Evolutionary conservation across 495 filamentous ascomycete genomes (phyloP), one percentile per base, ranked within the genome.

Genomic region (Letharia lupina): DNA sequence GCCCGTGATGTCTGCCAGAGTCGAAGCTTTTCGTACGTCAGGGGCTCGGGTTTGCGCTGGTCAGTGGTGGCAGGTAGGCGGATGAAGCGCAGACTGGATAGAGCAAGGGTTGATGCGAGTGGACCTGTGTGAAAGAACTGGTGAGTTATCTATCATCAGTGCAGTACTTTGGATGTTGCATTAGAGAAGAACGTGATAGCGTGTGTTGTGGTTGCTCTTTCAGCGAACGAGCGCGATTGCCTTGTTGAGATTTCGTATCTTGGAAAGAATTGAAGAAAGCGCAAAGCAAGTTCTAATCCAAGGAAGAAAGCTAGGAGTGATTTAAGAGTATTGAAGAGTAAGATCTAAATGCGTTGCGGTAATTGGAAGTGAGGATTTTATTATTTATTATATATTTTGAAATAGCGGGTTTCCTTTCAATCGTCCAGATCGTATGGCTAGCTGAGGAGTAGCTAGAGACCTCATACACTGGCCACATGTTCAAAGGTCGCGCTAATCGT

Each of bases 401-500:
- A 57, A 57, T 57, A 57, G 54, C 15, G 16, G 2, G 1, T 2
- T n/a, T 7, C 2, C 5, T 6, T 33, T 56, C 23, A 35, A 33
- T 56, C 33, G 52, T 35, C 52, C 52, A 56, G 45, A 31, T 35
- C 2, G 52, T 56, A 56, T 56, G 31, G 52, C 52, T 56, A 35
- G 52, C 31, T 18, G n/a, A 56, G 52, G 52, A 56, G 52, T 56
- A 28, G 52, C 52, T 56, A 56, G 52, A 33, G 12, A 1, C 52
- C 52, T 33, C 31, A 35, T 56, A 18, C 52, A 4, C 52, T 56
- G 52, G 52, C 52, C 52, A 56, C 13, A 16, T 33, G 52, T 56
- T 56, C 28, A 56, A 56, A 56, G 52, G 52, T 16, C 28, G 52
- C 52, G 52, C 52, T 56, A 16, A 56, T 9, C 28, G 52, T 56